Evolutionary conservation across 148 eudicot species (phyloP).

Genomic region (Euryodendron excelsum): DNA sequence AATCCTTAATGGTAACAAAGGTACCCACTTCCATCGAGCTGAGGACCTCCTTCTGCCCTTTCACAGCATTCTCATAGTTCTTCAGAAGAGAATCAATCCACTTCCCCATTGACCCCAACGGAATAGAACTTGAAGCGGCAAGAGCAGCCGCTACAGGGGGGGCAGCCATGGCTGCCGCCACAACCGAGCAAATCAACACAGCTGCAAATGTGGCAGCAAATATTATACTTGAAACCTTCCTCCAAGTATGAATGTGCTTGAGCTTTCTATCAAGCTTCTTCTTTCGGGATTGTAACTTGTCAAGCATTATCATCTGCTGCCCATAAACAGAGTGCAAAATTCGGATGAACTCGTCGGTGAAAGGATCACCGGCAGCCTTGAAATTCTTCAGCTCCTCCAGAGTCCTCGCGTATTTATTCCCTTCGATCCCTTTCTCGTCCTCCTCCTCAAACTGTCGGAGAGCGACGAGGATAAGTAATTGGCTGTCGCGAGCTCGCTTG

Average conservation of each 20-base stretch:
- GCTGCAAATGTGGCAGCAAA: slow-evolving; percentile 89
- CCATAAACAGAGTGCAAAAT: slow-evolving; percentile 75
- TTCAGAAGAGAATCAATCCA: slow-evolving; percentile 88
- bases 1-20: slow-evolving; percentile 78
- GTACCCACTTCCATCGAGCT: slow-evolving; percentile 90
- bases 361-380: slow-evolving; percentile 76
- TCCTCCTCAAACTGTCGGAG: slow-evolving; percentile 82
- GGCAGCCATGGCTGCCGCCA: slow-evolving; percentile 89
- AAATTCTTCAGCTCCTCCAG: slow-evolving; percentile 75
- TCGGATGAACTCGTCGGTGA: slow-evolving; percentile 78
- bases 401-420: slow-evolving; percentile 50
- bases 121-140: slow-evolving; percentile 78
- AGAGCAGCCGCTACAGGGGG: slow-evolving; percentile 89
- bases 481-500: slow-evolving; percentile 70
- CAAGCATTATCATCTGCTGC: slow-evolving; percentile 78
- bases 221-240: slow-evolving; percentile 75
- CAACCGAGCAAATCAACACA: slow-evolving; percentile 91
- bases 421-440: slow-evolving; percentile 53
- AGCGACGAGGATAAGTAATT: slow-evolving; percentile 76
- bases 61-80: slow-evolving; percentile 78
- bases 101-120: slow-evolving; percentile 89
- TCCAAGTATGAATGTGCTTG: slow-evolving; percentile 77
- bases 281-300: slow-evolving; percentile 65
- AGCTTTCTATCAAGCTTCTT: slow-evolving; percentile 91
- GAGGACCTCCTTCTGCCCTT: slow-evolving; percentile 88